phyloP scores from a whole-genome alignment of 306 rosid species.

The Canavalia ensiformis region DNA sequence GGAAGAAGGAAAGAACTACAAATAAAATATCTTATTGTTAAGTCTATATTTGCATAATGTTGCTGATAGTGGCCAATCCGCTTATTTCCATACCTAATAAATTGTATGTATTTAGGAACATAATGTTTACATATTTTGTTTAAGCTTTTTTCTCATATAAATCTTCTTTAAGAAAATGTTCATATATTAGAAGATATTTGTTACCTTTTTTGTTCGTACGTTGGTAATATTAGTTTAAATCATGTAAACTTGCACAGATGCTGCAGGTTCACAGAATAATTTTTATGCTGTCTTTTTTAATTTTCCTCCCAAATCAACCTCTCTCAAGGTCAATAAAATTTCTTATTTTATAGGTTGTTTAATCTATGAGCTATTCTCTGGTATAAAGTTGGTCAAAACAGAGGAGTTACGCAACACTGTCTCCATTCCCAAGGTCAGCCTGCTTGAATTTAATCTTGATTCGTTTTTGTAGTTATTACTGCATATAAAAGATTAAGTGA shows the following conservation, averaged over 20 bases:
- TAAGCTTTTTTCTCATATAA: slow-evolving; percentile 31
- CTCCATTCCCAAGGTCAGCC: slow-evolving; percentile 90
- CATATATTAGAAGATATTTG: slow-evolving; percentile 33
- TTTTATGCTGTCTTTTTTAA: slow-evolving; percentile 10
- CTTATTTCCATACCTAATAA: slow-evolving; percentile 4
- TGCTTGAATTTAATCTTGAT: slow-evolving; percentile 30
- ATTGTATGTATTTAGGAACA: neutral
- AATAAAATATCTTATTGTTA: slow-evolving; percentile 37
- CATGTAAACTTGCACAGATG: slow-evolving; percentile 37
- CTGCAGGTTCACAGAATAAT: slow-evolving; percentile 37
- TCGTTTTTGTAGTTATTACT: slow-evolving; percentile 28
- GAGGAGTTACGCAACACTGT: slow-evolving; percentile 94
- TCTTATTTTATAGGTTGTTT: slow-evolving; percentile 78
- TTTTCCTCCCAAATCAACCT: slow-evolving; percentile 25
- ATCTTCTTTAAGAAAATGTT: slow-evolving; percentile 2
- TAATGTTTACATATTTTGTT: slow-evolving; percentile 16
- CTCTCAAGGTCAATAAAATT: slow-evolving; percentile 29
- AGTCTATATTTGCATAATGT: slow-evolving; percentile 32
- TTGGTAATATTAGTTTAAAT: slow-evolving; percentile 28
- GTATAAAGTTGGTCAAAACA: slow-evolving; percentile 83
- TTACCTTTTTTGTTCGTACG: slow-evolving; percentile 19
- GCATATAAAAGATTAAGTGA: slow-evolving; percentile 12
- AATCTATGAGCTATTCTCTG: slow-evolving; percentile 93
- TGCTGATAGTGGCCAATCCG: neutral
- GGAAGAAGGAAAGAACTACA: slow-evolving; percentile 1